Evolutionary conservation across 2,329 filamentous ascomycete genomes (phyloP).

Genomic region (Ceratocystis lukuohia): DNA sequence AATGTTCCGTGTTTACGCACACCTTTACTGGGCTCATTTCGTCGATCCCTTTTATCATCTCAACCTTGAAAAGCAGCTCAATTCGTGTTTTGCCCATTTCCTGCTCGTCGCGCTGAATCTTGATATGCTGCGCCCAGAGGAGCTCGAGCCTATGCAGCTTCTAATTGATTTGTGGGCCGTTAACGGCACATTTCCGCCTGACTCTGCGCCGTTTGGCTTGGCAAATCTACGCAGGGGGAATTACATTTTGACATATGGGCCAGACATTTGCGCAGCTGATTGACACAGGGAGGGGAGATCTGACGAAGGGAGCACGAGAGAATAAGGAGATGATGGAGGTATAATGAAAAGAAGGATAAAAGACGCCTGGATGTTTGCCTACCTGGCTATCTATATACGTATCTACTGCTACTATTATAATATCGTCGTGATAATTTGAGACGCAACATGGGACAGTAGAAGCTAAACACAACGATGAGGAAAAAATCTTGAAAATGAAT

Average conservation of each 20-base stretch:
- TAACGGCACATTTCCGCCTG: slow-evolving; percentile 59
- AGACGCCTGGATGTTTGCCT: not conserved
- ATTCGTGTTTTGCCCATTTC: slow-evolving; percentile 62
- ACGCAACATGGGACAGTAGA: not conserved
- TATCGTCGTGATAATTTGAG: not conserved
- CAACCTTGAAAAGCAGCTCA: slow-evolving; percentile 53
- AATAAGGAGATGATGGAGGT: not conserved
- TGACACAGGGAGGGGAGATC: not conserved
- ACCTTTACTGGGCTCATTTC: slow-evolving; percentile 81
- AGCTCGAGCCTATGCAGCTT: slow-evolving; percentile 72
- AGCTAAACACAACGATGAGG: not conserved
- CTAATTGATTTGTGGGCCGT: slow-evolving; percentile 67
- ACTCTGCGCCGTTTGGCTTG: slow-evolving; percentile 40
- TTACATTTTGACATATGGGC: slow-evolving; percentile 24
- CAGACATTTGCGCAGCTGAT: slow-evolving; percentile 18
- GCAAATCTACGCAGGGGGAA: slow-evolving; percentile 37
- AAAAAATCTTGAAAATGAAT: not conserved
- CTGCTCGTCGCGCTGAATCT: slow-evolving; percentile 54
- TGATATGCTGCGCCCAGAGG: slow-evolving; percentile 58
- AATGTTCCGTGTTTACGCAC: slow-evolving; percentile 82
- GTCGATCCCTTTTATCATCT: slow-evolving; percentile 58
- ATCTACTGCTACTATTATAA: not conserved
- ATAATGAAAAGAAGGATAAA: not conserved
- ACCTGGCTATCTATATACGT: not conserved
- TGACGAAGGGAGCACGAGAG: too few species aligned